Evolutionary conservation across 129 eudicot genomes (phyloP).

Genomic region (Flaveria trinervia): DNA sequence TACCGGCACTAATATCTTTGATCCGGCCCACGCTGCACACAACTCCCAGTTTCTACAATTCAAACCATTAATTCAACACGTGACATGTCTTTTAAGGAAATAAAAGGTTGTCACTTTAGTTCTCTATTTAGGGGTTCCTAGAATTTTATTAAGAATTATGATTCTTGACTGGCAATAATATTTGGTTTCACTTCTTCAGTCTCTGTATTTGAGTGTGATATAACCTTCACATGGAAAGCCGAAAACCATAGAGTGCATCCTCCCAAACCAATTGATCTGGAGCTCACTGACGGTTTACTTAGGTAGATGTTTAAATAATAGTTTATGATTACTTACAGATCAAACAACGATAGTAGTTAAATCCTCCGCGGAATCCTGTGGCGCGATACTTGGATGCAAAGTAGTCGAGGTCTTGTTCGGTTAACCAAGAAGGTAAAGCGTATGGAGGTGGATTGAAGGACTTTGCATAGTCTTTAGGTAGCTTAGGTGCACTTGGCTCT

Average conservation of each 20-base stretch:
- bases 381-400: conserved; percentile 49
- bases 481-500: conserved; percentile 44
- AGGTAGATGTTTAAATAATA: background rate
- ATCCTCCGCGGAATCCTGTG: conserved; percentile 64
- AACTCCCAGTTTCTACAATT: conserved; percentile 69
- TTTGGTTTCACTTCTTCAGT: too few relatives aligned
- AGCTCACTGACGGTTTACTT: too few relatives aligned
- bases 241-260: too few relatives aligned
- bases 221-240: too few relatives aligned
- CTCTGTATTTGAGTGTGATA: too few relatives aligned
- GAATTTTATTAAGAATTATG: too few relatives aligned
- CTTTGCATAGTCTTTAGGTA: conserved; percentile 49
- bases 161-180: too few relatives aligned
- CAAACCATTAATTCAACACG: background rate
- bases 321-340: conserved; percentile 47
- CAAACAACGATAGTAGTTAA: conserved; percentile 69
- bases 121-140: too few relatives aligned
- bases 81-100: too few relatives aligned
- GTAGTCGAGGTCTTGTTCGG: conserved; percentile 72
- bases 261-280: too few relatives aligned
- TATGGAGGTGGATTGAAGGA: conserved; percentile 34
- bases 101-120: too few relatives aligned
- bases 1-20: conserved; percentile 65
- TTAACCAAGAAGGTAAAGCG: conserved; percentile 64
- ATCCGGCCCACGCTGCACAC: conserved; percentile 56